Evolutionary conservation across 164 flowering plant genomes (phyloP).

Genomic region (Macadamia tetraphylla): DNA sequence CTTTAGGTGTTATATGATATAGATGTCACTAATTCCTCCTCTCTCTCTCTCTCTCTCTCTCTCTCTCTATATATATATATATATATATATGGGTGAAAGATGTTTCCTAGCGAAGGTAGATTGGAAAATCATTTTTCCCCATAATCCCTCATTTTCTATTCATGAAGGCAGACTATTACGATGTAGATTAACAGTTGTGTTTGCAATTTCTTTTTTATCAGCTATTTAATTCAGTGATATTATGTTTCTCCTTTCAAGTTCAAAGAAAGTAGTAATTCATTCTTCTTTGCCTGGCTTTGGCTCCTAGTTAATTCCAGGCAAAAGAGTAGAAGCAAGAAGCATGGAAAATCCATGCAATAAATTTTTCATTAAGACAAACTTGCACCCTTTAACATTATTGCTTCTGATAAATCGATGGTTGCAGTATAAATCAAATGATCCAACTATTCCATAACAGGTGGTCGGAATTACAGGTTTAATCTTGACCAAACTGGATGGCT

Average conservation of each 20-base stretch:
- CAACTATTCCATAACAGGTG: conserved; percentile 32
- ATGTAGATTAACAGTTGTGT: too few relatives aligned
- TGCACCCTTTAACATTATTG: background rate
- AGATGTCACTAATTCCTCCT: too few relatives aligned
- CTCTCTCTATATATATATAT: too few relatives aligned
- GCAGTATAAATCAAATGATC: background rate
- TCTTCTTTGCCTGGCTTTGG: background rate
- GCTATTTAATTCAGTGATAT: too few relatives aligned
- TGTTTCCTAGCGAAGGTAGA: too few relatives aligned
- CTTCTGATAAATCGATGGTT: background rate
- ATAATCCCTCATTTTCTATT: too few relatives aligned
- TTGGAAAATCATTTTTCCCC: too few relatives aligned
- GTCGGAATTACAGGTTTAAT: conserved; percentile 90
- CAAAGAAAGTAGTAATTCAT: background rate
- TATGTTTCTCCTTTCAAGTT: background rate
- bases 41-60: too few relatives aligned
- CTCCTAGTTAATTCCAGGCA: background rate
- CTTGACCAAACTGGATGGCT: conserved; percentile 91
- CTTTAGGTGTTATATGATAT: too few relatives aligned
- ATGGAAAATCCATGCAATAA: background rate
- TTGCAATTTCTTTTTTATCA: too few relatives aligned
- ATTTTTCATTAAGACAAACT: background rate
- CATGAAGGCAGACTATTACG: too few relatives aligned
- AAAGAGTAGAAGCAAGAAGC: background rate
- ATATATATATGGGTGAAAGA: too few relatives aligned